phyloP scores from a whole-genome alignment of 1,284 basidiomycete species.

The Psilocybe mexicana region DNA sequence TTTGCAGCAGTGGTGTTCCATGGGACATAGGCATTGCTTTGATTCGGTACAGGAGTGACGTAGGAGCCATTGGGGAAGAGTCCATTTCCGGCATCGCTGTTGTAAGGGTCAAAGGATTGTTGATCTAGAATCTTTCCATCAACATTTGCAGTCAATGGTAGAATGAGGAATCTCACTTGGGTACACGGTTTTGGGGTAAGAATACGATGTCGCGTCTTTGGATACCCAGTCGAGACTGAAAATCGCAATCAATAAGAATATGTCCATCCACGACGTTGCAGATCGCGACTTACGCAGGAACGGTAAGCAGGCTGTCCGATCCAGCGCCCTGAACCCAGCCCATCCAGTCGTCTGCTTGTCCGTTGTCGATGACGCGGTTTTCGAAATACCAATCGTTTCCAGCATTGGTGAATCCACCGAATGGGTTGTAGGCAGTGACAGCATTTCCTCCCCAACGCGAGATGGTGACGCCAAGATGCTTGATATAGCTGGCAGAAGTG shows the following conservation, averaged over 20 bases:
- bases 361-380: conserved; percentile 42
- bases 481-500: conserved; percentile 42
- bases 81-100: conserved; percentile 46
- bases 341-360: conserved; percentile 47
- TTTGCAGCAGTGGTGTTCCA: conserved; percentile 46
- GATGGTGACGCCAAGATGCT: conserved; percentile 46
- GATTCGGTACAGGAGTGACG: conserved; percentile 37
- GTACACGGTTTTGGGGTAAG: conserved; percentile 43
- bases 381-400: conserved; percentile 57
- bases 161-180: conserved; percentile 31
- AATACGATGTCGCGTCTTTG: conserved; percentile 50
- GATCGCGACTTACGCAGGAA: conserved; percentile 44
- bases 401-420: conserved; percentile 51
- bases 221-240: conserved; percentile 53
- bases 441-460: conserved; percentile 56
- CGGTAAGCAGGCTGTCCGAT: conserved; percentile 42
- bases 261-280: background rate
- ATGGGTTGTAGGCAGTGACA: conserved; percentile 53
- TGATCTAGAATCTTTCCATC: conserved; percentile 34
- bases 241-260: background rate
- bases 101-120: conserved; percentile 44
- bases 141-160: background rate
- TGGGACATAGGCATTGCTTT: conserved; percentile 38
- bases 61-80: conserved; percentile 44
- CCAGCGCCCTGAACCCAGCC: conserved; percentile 47